Evolutionary conservation across 2,329 filamentous ascomycete genomes (phyloP).

Genomic region (Colletotrichum sojae): DNA sequence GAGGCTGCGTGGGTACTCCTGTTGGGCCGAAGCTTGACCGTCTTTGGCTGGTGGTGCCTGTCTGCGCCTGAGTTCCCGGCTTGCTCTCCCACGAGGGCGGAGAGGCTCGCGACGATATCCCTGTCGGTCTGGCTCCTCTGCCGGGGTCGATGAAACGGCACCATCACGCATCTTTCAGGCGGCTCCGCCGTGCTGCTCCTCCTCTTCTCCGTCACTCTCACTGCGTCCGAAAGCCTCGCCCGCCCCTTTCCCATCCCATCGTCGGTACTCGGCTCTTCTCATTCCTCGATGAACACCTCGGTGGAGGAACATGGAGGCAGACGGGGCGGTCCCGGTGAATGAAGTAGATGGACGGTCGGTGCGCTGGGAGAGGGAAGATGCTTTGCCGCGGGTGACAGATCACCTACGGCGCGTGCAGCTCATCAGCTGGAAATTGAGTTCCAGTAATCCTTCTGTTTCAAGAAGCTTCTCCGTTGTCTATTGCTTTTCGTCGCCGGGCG

Average conservation of each 20-base stretch:
- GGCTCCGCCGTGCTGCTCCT: slow-evolving; percentile 19
- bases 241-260: slow-evolving; percentile 23
- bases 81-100: slow-evolving; percentile 21
- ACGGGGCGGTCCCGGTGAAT: slow-evolving; percentile 9
- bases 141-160: slow-evolving; percentile 37
- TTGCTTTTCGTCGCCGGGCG: too few relatives aligned
- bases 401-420: slow-evolving; percentile 17
- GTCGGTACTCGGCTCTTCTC: slow-evolving; percentile 30
- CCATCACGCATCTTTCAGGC: slow-evolving; percentile 38
- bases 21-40: slow-evolving; percentile 14
- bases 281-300: neutral
- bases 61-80: neutral
- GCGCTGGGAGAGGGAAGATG: slow-evolving; percentile 17
- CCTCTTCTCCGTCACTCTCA: neutral
- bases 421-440: slow-evolving; percentile 17
- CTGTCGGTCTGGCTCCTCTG: slow-evolving; percentile 21
- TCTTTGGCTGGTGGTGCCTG: slow-evolving; percentile 5
- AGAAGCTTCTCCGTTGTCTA: slow-evolving; percentile 6
- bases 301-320: too few relatives aligned
- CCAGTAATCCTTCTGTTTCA: slow-evolving; percentile 24
- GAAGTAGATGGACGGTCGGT: slow-evolving; percentile 9
- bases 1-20: slow-evolving; percentile 23
- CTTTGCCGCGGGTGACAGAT: slow-evolving; percentile 1
- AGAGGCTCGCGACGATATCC: slow-evolving; percentile 19
- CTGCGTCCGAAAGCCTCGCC: neutral